A percentile compares a stretch with the other conserved stretches of the same genome.
phyloP scores from a whole-genome alignment of 2,329 filamentous ascomycete species.

The Colletotrichum chrysophilum region DNA sequence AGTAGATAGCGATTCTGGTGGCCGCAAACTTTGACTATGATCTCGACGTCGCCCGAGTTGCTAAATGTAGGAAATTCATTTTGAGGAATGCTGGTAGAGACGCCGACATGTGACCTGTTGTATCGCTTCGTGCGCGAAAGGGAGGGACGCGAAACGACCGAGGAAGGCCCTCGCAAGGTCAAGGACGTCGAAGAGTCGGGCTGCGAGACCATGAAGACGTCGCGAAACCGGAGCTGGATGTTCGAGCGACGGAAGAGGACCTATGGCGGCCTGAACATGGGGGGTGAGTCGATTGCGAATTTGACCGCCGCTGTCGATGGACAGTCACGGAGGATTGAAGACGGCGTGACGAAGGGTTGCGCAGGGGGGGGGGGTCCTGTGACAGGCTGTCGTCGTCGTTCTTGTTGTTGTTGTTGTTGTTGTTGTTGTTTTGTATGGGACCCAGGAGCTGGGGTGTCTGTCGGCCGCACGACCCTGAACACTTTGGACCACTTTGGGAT shows the following conservation, averaged over 20 bases:
- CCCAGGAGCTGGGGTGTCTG: neutral
- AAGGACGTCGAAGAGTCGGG: conserved; percentile 59
- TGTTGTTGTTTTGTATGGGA: neutral
- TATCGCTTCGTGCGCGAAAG: conserved; percentile 70
- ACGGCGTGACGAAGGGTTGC: neutral
- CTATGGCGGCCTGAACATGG: conserved; percentile 4
- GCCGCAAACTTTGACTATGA: conserved; percentile 72
- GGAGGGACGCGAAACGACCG: conserved; percentile 68
- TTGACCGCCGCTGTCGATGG: neutral
- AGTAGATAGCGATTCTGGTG: conserved; percentile 86
- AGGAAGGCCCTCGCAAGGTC: conserved; percentile 63
- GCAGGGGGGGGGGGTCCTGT: no score
- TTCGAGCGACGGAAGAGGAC: neutral
- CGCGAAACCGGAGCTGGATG: neutral
- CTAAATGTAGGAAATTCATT: conserved; percentile 95
- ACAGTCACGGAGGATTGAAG: neutral
- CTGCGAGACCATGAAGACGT: conserved; percentile 65
- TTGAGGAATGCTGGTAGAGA: conserved; percentile 70
- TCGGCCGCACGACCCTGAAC: neutral
- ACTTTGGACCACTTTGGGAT: neutral
- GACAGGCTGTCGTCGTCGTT: neutral
- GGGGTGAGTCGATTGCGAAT: neutral
- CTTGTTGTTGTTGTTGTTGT: neutral
- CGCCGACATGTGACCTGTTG: conserved; percentile 81
- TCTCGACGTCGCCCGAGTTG: conserved; percentile 91